phyloP scores from a whole-genome alignment of 345 rosid genomes.

The Hibiscus tridactylites region DNA sequence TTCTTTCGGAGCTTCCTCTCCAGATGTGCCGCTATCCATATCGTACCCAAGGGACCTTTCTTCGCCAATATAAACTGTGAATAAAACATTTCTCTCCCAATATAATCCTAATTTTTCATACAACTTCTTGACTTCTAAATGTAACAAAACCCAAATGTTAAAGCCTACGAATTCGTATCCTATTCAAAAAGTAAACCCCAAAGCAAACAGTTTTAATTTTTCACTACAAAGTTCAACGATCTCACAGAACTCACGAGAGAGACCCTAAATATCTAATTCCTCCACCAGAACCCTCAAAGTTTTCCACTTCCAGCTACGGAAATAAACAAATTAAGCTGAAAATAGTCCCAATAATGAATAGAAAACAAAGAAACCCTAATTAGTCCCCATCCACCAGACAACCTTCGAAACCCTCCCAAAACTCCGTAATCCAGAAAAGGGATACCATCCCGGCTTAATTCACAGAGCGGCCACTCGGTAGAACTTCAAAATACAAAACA shows the following conservation, averaged over 20 bases:
- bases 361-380: constrained; percentile 14
- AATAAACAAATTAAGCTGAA: neutral
- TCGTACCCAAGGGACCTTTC: constrained; percentile 99
- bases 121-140: constrained; percentile 14
- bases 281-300: constrained; percentile 12
- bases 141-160: neutral
- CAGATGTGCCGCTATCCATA: constrained; percentile 99
- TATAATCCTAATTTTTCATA: constrained; percentile 20
- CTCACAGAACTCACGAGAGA: neutral
- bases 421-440: neutral
- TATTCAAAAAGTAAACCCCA: constrained; percentile 12
- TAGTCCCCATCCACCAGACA: constrained; percentile 9
- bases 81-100: constrained; percentile 66
- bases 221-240: neutral
- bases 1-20: constrained; percentile 99
- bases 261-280: constrained; percentile 12
- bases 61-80: constrained; percentile 99
- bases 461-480: neutral
- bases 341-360: constrained; percentile 2
- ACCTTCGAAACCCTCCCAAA: constrained; percentile 1
- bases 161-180: neutral
- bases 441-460: constrained; percentile 16
- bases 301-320: neutral
- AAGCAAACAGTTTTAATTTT: neutral
- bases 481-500: constrained; percentile 10